Conservation (phyloP, 352 stramenopile species). For the Phytophthora hybrid region DNA sequence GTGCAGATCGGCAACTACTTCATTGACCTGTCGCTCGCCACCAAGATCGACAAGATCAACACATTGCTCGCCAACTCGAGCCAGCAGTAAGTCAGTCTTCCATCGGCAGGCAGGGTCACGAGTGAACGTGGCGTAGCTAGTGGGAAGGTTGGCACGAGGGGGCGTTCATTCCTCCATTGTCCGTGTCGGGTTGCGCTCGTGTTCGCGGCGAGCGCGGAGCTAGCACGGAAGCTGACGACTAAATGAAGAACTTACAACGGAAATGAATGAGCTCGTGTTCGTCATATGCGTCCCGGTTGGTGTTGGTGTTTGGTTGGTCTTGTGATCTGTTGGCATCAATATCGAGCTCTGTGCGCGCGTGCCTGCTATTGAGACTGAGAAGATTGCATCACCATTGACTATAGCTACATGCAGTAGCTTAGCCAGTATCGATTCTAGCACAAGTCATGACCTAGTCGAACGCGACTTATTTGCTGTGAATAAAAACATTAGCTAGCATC, state of each 20-base stretch:
- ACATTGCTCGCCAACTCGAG: conserved; percentile 79
- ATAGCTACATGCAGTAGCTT: too few relatives aligned
- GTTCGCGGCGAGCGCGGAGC: conserved; percentile 13
- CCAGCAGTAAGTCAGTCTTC: conserved; percentile 45
- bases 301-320: conserved; percentile 5
- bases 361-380: background rate
- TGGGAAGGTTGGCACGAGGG: background rate
- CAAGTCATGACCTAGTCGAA: conserved; percentile 11
- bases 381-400: too few relatives aligned
- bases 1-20: conserved; percentile 98
- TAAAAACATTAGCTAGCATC: conserved; percentile 48
- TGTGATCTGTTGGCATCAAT: background rate
- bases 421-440: too few relatives aligned
- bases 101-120: conserved; percentile 18
- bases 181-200: conserved; percentile 13
- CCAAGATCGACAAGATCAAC: conserved; percentile 96
- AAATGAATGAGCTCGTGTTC: conserved; percentile 36
- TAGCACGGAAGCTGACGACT: conserved; percentile 30
- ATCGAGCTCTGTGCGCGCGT: background rate
- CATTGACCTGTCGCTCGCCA: conserved; percentile 96
- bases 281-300: conserved; percentile 19
- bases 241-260: conserved; percentile 42
- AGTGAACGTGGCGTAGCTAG: conserved; percentile 31
- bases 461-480: conserved; percentile 25
- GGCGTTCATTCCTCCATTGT: background rate